Conservation (phyloP, 2,329 filamentous ascomycete species). For the Graphilbum fragrans region DNA sequence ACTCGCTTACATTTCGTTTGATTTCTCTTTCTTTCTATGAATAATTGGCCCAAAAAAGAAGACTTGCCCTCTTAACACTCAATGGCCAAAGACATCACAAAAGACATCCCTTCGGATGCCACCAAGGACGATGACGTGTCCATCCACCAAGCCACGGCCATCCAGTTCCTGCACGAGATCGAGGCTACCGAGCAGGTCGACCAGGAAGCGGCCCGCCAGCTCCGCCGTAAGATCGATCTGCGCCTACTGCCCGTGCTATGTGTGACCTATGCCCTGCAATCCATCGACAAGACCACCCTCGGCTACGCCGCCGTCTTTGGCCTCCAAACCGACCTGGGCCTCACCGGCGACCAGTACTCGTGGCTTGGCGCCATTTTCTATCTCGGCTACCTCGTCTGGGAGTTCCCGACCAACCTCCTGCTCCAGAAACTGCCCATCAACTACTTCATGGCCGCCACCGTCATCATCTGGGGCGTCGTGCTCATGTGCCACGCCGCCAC, state of each 20-base stretch:
- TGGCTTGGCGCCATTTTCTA: neutral
- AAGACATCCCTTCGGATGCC: no score
- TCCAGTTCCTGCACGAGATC: neutral
- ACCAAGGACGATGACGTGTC: no score
- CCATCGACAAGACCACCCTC: neutral
- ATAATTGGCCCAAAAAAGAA: neutral
- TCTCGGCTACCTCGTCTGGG: neutral
- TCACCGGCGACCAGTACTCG: neutral
- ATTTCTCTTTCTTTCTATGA: no score
- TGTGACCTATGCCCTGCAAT: neutral
- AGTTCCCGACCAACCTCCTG: neutral
- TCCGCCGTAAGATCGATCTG: neutral
- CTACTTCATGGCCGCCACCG: neutral
- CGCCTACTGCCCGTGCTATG: neutral
- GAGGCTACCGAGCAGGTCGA: neutral
- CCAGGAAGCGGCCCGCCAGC: neutral
- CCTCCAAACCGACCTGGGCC: neutral
- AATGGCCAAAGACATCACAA: neutral
- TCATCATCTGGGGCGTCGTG: conserved; percentile 6
- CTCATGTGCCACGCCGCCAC: conserved; percentile 38
- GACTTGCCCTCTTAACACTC: no score
- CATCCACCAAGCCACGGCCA: no score
- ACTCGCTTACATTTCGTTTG: no score
- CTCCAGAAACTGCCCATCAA: neutral
- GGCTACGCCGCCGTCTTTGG: neutral